A percentile compares a stretch with the other conserved stretches of the same genome.
These are phyloP conservation scores for Tulasnella sp. DNA, from an alignment of 768 basidiomycete genomes.

Conservation along the genomic window DNA sequence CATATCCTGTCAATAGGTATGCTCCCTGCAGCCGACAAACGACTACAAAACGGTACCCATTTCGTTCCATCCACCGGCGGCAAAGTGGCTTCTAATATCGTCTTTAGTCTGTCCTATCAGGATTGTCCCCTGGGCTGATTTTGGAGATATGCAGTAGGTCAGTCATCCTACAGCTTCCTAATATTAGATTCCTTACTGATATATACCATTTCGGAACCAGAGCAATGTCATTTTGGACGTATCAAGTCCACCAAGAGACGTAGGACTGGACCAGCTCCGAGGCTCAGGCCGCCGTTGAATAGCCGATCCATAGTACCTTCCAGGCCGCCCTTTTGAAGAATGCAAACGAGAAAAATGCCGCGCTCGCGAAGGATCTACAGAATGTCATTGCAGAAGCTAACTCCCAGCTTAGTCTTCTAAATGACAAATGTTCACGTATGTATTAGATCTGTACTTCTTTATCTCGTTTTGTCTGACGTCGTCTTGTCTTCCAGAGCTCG, in stretches of 20 bases:
- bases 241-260: conserved; percentile 85
- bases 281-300: background rate
- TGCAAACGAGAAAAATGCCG: conserved; percentile 75
- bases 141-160: conserved; percentile 80
- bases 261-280: conserved; percentile 36
- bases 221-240: conserved; percentile 87
- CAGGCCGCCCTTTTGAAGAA: conserved; percentile 80
- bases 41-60: conserved; percentile 79
- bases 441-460: background rate
- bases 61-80: background rate
- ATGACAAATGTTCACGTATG: conserved; percentile 63
- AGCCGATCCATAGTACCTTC: conserved; percentile 53
- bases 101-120: conserved; percentile 75
- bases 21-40: conserved; percentile 78
- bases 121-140: conserved; percentile 67
- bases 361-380: conserved; percentile 79
- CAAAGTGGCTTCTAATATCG: background rate
- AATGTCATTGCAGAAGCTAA: conserved; percentile 86
- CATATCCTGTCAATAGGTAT: conserved; percentile 51
- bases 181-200: background rate
- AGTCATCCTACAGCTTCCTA: conserved; percentile 28
- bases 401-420: conserved; percentile 66
- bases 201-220: conserved; percentile 40
- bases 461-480: background rate
- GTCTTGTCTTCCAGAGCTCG: conserved; percentile 52